Evolutionary conservation across 1,284 basidiomycete species (phyloP), one percentile per base, ranked within the genome.

Genomic region (Mycosarcoma mackinlayi): DNA sequence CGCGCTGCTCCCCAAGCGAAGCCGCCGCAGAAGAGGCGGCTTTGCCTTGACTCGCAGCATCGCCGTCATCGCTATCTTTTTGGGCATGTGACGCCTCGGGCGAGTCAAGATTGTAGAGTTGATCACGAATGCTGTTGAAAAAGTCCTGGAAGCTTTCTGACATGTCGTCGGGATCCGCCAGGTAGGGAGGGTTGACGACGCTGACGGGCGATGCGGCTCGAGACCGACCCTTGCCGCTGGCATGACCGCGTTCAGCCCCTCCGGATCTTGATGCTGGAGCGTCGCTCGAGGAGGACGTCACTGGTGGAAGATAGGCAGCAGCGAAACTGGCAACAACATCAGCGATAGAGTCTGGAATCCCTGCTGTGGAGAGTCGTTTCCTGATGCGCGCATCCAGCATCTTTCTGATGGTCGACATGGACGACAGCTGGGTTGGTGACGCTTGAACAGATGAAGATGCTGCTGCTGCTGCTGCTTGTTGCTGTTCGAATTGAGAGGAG

Each of bases 61-160:
- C 24, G n/a, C n/a, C n/a, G n/a, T n/a, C n/a, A n/a, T n/a, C n/a
- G n/a, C n/a, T n/a, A 18, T 18, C 14, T 14, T 35, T 9, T 18
- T 28, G 46, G 23, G 34, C 27, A 10, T 31, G 47, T 88, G 19
- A 4, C 9, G n/a, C 41, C 14, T 44, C 87, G 31, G 30, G 6
- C 24, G 84, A 84, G 47, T 88, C 85, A 83, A 1, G 77, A 79
- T 56, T 88, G 87, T 49, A 51, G 14, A 61, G 60, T 41, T 51
- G 71, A 57, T 66, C 83, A 81, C 69, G 88, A 4, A 90, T 81
- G 3, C 84, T 83, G n/a, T 84, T 84, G 81, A 91, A 91, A 72
- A 94, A 91, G 35, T 88, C 87, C 80, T 94, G 92, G 47, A 93
- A 85, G 55, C 85, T 85, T 56, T 87, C 86, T 0, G 88, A 65